phyloP scores from a whole-genome alignment of 805 yeast genomes.

The Yarrowia sp. region DNA sequence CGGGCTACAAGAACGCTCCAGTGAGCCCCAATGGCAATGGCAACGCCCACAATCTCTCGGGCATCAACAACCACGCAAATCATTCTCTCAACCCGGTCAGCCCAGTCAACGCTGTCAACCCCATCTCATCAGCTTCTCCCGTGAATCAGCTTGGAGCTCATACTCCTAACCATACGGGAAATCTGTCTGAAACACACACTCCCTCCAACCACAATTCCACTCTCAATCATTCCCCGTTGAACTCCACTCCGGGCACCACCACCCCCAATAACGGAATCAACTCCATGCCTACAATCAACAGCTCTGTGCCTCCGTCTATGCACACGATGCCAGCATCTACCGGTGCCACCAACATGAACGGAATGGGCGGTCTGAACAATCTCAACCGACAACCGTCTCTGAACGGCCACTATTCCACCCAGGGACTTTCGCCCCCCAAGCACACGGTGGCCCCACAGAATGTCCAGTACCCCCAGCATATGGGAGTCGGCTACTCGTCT shows the following conservation, averaged over 20 bases:
- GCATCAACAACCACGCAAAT: slow-evolving; percentile 18
- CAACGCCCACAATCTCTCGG: slow-evolving; percentile 13
- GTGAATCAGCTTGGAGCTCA: slow-evolving; percentile 15
- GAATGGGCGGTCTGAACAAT: slow-evolving; percentile 11
- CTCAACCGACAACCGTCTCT: slow-evolving; percentile 10
- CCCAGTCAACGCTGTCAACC: slow-evolving; percentile 18
- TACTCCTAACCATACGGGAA: slow-evolving; percentile 1
- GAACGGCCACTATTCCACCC: slow-evolving; percentile 18
- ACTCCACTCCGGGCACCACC: slow-evolving; percentile 26
- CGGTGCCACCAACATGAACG: slow-evolving; percentile 17
- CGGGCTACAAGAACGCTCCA: slow-evolving; percentile 31
- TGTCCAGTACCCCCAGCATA: slow-evolving; percentile 37
- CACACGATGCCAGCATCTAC: slow-evolving; percentile 28
- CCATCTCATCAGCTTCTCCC: slow-evolving; percentile 1
- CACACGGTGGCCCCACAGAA: slow-evolving; percentile 26
- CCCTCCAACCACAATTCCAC: slow-evolving; percentile 19
- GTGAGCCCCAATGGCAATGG: slow-evolving; percentile 28
- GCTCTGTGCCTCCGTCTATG: slow-evolving; percentile 35
- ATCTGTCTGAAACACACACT: slow-evolving; percentile 13
- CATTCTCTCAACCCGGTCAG: slow-evolving; percentile 4
- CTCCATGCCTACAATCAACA: slow-evolving; percentile 34
- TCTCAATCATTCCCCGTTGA: slow-evolving; percentile 27
- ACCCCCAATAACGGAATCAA: slow-evolving; percentile 30
- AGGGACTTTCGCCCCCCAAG: slow-evolving; percentile 39
- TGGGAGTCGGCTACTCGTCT: slow-evolving; percentile 5